These are phyloP conservation scores for Trametes versicolor DNA, from an alignment of 1,284 basidiomycete genomes.

Conservation along the genomic window DNA sequence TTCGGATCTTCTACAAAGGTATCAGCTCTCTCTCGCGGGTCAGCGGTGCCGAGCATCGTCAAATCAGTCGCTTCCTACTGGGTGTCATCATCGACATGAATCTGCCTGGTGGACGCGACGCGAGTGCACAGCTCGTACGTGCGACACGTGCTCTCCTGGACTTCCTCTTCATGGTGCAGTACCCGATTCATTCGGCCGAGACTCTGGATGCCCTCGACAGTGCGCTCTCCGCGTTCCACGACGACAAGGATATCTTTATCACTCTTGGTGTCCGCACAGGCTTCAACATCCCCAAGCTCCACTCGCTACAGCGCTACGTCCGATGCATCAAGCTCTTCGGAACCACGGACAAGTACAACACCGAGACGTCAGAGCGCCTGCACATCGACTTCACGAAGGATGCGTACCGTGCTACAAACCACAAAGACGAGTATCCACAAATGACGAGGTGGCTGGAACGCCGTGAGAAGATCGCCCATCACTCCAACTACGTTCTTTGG, in stretches of 20 bases:
- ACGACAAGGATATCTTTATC: slow-evolving; percentile 33
- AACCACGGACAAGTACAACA: slow-evolving; percentile 41
- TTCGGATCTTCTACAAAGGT: slow-evolving; percentile 39
- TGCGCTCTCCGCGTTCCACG: slow-evolving; percentile 37
- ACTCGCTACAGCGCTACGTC: slow-evolving; percentile 38
- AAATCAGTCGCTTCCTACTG: slow-evolving; percentile 41
- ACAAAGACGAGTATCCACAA: slow-evolving; percentile 45
- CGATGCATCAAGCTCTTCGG: slow-evolving; percentile 33
- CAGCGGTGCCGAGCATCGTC: slow-evolving; percentile 42
- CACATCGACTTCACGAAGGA: too few relatives aligned
- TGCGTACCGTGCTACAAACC: slow-evolving; percentile 47
- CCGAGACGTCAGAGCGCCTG: slow-evolving; percentile 37
- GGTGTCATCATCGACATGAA: slow-evolving; percentile 30
- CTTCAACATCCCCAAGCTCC: slow-evolving; percentile 45
- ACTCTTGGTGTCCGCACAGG: slow-evolving; percentile 28
- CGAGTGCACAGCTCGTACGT: neutral
- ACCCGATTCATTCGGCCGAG: slow-evolving; percentile 30
- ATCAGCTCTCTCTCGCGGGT: slow-evolving; percentile 41
- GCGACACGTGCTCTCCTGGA: slow-evolving; percentile 37
- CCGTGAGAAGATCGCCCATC: slow-evolving; percentile 30
- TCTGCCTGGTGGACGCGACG: neutral
- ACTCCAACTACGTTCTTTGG: slow-evolving; percentile 7
- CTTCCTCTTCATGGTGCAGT: slow-evolving; percentile 42
- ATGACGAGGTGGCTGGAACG: slow-evolving; percentile 49
- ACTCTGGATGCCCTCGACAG: slow-evolving; percentile 25